phyloP scores from a whole-genome alignment of 768 basidiomycete species.

The Trametes sanguinea region DNA sequence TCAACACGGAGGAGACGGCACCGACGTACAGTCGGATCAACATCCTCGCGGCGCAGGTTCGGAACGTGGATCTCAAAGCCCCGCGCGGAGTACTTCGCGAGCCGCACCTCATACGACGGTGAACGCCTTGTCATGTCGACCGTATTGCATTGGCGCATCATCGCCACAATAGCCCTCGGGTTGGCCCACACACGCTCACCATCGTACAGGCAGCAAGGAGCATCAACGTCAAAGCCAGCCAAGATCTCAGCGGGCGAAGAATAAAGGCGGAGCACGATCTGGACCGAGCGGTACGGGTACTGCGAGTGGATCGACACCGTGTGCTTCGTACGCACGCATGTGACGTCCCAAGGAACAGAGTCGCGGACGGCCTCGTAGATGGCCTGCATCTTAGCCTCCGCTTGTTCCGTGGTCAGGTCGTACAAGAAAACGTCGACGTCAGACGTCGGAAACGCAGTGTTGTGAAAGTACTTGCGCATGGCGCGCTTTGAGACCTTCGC shows the following conservation, averaged over 20 bases:
- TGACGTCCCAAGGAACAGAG: conserved; percentile 69
- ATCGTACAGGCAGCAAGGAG: conserved; percentile 59
- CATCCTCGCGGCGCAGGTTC: conserved; percentile 46
- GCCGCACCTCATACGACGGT: conserved; percentile 64
- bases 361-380: conserved; percentile 68
- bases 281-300: conserved; percentile 68
- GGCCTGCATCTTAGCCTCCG: conserved; percentile 56
- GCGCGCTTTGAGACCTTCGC: conserved; percentile 55
- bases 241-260: conserved; percentile 64
- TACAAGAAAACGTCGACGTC: conserved; percentile 67
- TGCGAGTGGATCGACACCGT: conserved; percentile 64
- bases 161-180: conserved; percentile 58
- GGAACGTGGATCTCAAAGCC: conserved; percentile 62
- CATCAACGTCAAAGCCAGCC: conserved; percentile 69
- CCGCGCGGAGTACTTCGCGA: conserved; percentile 57
- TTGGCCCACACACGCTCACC: conserved; percentile 59
- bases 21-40: conserved; percentile 56
- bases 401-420: conserved; percentile 59
- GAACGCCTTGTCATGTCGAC: conserved; percentile 64
- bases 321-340: conserved; percentile 66
- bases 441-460: conserved; percentile 55
- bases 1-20: not conserved
- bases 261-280: conserved; percentile 67
- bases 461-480: conserved; percentile 60
- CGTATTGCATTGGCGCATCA: conserved; percentile 69